These are phyloP conservation scores for Crithidia sp. DNA, from an alignment of 208 protist genomes.

Conservation along the genomic window DNA sequence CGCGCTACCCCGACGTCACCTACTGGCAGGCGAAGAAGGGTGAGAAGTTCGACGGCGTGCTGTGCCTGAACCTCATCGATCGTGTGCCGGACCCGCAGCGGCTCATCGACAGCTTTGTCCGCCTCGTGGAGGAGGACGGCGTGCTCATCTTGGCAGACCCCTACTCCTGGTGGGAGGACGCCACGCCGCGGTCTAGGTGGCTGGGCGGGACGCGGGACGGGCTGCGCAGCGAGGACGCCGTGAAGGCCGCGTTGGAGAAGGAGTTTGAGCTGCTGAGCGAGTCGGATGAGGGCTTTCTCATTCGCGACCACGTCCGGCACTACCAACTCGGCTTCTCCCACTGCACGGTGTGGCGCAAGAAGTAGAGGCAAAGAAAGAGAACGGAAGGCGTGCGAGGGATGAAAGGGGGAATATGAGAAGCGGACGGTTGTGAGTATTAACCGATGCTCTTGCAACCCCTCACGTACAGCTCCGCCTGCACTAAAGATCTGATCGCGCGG, in stretches of 20 bases:
- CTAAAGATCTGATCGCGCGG: no score
- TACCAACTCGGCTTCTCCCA: conserved; percentile 89
- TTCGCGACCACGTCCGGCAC: conserved; percentile 86
- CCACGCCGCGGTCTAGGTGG: conserved; percentile 67
- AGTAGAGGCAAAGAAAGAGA: conserved; percentile 1
- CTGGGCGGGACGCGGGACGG: conserved; percentile 56
- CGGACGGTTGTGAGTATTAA: background rate
- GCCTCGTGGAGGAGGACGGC: conserved; percentile 57
- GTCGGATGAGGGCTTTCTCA: conserved; percentile 87
- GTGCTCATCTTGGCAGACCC: conserved; percentile 82
- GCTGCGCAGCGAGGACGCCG: conserved; percentile 55
- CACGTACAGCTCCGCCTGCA: no score
- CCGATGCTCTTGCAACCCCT: background rate
- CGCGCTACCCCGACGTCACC: conserved; percentile 44
- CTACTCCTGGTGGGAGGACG: conserved; percentile 87
- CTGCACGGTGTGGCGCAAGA: conserved; percentile 77
- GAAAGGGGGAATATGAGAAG: background rate
- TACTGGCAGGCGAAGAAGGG: conserved; percentile 56
- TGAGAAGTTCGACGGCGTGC: conserved; percentile 77
- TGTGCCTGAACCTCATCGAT: conserved; percentile 84
- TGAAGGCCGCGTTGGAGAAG: conserved; percentile 58
- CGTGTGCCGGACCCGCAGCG: conserved; percentile 73
- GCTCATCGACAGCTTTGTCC: conserved; percentile 57
- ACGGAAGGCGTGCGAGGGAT: background rate
- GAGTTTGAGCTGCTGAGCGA: conserved; percentile 80